Evolutionary conservation across 768 basidiomycete species (phyloP).

Genomic region (Daedaleopsis sinensis): DNA sequence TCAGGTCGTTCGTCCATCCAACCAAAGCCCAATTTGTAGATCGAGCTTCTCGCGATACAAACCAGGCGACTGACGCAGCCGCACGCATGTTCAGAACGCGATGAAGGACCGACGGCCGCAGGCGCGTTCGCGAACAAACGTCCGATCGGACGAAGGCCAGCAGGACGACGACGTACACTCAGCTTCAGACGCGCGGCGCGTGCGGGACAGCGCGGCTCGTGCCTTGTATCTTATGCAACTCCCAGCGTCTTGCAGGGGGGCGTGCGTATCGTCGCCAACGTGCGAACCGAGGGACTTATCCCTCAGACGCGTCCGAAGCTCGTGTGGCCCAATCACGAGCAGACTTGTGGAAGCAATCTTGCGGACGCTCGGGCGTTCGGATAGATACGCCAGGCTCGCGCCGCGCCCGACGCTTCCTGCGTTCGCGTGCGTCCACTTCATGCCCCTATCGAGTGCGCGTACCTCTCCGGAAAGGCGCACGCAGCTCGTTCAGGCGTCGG

Average conservation of each 20-base stretch:
- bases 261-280: slow-evolving; percentile 1
- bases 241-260: background rate
- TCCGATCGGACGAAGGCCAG: slow-evolving; percentile 15
- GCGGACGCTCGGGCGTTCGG: background rate
- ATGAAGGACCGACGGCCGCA: background rate
- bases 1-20: background rate
- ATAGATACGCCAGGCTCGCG: slow-evolving; percentile 8
- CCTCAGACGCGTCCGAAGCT: background rate
- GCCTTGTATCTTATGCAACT: background rate
- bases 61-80: background rate
- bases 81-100: background rate
- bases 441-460: too few relatives aligned
- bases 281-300: background rate
- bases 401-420: slow-evolving; percentile 1
- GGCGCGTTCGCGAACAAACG: background rate
- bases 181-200: background rate
- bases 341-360: background rate
- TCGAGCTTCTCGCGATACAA: background rate
- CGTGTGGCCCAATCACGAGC: slow-evolving; percentile 8
- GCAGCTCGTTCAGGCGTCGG: background rate
- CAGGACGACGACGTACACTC: background rate
- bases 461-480: too few relatives aligned
- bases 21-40: background rate
- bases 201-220: background rate
- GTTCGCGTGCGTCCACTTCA: background rate